These are phyloP conservation scores for Sphagnum contortum DNA, from an alignment of 225 moss, liverwort and hornwort genomes.

Conservation along the genomic window DNA sequence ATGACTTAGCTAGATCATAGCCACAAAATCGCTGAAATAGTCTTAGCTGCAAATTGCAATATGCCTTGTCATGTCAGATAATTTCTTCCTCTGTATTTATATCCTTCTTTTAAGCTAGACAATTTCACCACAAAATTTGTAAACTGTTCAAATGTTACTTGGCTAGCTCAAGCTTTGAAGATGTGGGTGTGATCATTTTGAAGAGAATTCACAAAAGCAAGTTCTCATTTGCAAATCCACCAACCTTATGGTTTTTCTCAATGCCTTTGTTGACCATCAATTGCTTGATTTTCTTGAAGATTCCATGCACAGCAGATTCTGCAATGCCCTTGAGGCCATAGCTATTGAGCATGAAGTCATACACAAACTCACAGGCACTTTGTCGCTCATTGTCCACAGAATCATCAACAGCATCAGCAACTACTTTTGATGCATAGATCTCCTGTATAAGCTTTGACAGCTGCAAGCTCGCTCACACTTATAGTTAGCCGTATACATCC, in stretches of 20 bases:
- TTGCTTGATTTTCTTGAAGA: slow-evolving; percentile 71
- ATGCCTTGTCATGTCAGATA: background rate
- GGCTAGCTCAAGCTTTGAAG: no score
- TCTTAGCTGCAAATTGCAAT: slow-evolving; percentile 37
- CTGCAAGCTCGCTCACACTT: slow-evolving; percentile 35
- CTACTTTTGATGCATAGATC: slow-evolving; percentile 69
- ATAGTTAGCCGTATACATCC: slow-evolving; percentile 1
- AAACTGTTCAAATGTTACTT: no score
- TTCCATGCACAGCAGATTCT: slow-evolving; percentile 93
- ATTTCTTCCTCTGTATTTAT: background rate
- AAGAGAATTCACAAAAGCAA: background rate
- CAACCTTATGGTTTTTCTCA: slow-evolving; percentile 84
- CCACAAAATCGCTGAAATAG: slow-evolving; percentile 88
- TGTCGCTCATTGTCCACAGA: slow-evolving; percentile 75
- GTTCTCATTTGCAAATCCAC: background rate
- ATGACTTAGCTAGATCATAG: slow-evolving; percentile 68
- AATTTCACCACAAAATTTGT: no score
- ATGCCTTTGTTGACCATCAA: slow-evolving; percentile 64
- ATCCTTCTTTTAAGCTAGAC: no score
- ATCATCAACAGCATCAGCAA: slow-evolving; percentile 82
- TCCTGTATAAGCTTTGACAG: slow-evolving; percentile 81
- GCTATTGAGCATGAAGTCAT: slow-evolving; percentile 88
- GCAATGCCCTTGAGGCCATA: slow-evolving; percentile 93
- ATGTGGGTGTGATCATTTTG: no score
- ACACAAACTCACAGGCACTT: slow-evolving; percentile 88